These are phyloP conservation scores for Diaporthe humulicola DNA, from an alignment of 2,329 filamentous ascomycete species.

Conservation along the genomic window DNA sequence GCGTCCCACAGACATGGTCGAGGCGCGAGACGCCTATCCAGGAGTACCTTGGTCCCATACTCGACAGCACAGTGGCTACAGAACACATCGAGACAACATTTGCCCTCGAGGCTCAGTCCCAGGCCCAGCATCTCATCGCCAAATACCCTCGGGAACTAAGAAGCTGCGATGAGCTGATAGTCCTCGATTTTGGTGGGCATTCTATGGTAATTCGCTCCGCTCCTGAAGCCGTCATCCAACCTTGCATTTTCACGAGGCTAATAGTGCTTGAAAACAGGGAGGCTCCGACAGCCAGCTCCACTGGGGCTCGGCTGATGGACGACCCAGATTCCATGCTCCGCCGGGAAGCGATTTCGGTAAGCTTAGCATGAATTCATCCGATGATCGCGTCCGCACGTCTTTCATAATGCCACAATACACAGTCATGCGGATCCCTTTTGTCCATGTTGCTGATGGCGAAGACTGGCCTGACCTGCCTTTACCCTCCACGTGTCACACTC, in stretches of 20 bases:
- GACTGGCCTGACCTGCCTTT: no score
- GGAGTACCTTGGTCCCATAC: constrained; percentile 13
- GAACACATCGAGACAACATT: not conserved
- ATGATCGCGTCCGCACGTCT: rapidly evolving
- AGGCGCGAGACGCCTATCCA: constrained; percentile 22
- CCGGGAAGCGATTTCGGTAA: constrained; percentile 21
- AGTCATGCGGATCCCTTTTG: not conserved
- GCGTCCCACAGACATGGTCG: constrained; percentile 26
- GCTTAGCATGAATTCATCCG: not conserved
- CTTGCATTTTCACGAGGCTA: not conserved
- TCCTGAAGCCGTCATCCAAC: not conserved
- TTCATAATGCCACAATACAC: not conserved
- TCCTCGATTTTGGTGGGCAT: constrained; percentile 26
- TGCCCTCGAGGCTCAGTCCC: constrained; percentile 18
- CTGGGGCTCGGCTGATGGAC: not conserved
- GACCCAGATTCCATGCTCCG: constrained; percentile 3
- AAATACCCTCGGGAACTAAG: not conserved
- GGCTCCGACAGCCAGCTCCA: not conserved
- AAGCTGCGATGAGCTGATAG: not conserved
- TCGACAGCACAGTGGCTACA: not conserved
- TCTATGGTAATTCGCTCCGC: not conserved
- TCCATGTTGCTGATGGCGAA: not conserved
- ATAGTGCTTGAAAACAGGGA: not conserved
- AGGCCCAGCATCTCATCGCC: constrained; percentile 1
- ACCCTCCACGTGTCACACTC: not conserved